Evolutionary conservation across 371 early-diverging fungal species (phyloP).

Genomic region (Zychaea mexicana): DNA sequence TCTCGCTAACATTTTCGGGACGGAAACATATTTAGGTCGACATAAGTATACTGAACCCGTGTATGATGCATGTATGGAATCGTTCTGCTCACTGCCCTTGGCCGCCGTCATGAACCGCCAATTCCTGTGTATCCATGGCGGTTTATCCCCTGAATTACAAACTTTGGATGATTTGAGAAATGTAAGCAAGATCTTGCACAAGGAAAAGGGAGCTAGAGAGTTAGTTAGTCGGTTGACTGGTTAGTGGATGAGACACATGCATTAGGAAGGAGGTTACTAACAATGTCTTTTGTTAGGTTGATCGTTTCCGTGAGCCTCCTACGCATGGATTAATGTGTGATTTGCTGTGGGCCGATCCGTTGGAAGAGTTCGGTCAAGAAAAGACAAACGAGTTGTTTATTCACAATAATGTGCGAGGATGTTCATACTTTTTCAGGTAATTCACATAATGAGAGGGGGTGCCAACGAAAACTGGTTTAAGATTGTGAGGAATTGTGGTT

Average conservation of each 20-base stretch:
- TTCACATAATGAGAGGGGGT: not conserved
- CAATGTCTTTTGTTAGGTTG: too few relatives aligned
- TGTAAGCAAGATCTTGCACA: conserved; percentile 33
- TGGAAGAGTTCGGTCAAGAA: conserved; percentile 95
- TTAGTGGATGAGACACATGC: not conserved
- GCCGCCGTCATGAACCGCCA: conserved; percentile 97
- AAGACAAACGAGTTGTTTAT: conserved; percentile 77
- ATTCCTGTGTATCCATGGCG: conserved; percentile 98
- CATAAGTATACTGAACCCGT: conserved; percentile 95
- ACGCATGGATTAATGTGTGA: conserved; percentile 97
- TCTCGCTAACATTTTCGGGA: too few relatives aligned
- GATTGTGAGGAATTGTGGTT: too few relatives aligned
- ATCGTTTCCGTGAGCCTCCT: conserved; percentile 96
- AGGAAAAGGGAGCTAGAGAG: not conserved
- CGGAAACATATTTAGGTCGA: conserved; percentile 68
- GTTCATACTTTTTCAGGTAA: conserved; percentile 90
- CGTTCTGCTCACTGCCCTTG: conserved; percentile 95
- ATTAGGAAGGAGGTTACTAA: too few relatives aligned
- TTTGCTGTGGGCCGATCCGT: conserved; percentile 98
- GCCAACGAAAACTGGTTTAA: too few relatives aligned
- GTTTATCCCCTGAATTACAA: conserved; percentile 93
- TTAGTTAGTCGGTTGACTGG: not conserved
- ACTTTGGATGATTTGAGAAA: conserved; percentile 84
- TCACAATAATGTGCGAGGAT: conserved; percentile 93
- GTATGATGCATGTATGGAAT: conserved; percentile 91